Base-by-base conservation (phyloP, 208 protist species). In the Zelonia costaricensis region DNA sequence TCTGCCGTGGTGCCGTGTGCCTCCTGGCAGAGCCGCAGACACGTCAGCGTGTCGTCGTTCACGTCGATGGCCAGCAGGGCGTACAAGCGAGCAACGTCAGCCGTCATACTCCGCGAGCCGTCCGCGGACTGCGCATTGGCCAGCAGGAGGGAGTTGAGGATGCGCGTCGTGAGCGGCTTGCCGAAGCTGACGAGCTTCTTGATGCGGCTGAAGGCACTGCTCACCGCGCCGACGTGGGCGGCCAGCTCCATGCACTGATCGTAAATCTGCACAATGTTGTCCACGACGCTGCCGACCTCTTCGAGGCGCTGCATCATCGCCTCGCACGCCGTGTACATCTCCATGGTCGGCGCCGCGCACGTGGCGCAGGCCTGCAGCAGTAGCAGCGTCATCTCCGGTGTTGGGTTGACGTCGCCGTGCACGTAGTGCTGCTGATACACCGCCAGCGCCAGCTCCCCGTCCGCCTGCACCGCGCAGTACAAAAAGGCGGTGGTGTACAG, bases 221-320 rank as follows among this genome's bases (percentile, higher is more conserved):
- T 76, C 49, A 94, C 76, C 23, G 91, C 91, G 12, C 87, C 91
- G 23, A 93, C 59, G 39, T 86, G 75, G 10, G 81, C 83, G 36
- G 82, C 80, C 20, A 96, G 68, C 71, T 93, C 83, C 27, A 96
- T 78, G 71, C 84, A 91, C 70, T 92, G 81, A 57, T 94, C 85
- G 62, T 91, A 93, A 15, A 92, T 78, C 36, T 56, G 49, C 3
- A 49, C 61, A 48, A 80, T 78, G 54, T 57, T 65, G 60, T 92
- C 84, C n/a, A 83, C 73, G 23, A 65, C 69, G 63, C 81, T 93
- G 54, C 87, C 88, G 16, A 84, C 69, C 44, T 53, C 38, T 58
- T 96, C 87, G 16, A 96, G 68, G 15, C 78, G 87, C 22, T 67
- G 66, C 13, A 93, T 40, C 62, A 91, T 58, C 35, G 56, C 66